Conservation (phyloP, 768 basidiomycete species). For the Leccinum subgranulosum region DNA sequence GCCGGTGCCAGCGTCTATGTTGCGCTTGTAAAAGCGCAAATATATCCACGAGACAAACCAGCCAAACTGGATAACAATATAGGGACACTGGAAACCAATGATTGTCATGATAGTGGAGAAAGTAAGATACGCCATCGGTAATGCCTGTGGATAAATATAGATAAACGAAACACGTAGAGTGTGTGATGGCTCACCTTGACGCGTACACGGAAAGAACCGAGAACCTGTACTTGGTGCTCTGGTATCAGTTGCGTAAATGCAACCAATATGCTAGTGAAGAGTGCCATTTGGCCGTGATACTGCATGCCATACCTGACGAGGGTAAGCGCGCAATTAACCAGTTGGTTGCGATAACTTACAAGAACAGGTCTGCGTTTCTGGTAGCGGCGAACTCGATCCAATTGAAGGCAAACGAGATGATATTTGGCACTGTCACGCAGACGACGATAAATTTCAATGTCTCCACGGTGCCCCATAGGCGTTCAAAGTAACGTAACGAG, state of each 20-base stretch:
- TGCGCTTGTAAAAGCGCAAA: constrained; percentile 95
- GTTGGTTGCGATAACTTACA: constrained; percentile 49
- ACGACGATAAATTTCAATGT: constrained; percentile 82
- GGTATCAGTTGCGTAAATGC: constrained; percentile 98
- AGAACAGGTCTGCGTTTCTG: constrained; percentile 68
- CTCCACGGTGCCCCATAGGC: constrained; percentile 90
- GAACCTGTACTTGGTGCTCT: constrained; percentile 93
- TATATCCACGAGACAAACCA: constrained; percentile 97
- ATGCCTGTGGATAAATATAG: constrained; percentile 46
- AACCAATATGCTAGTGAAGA: constrained; percentile 86
- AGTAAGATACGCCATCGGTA: constrained; percentile 94
- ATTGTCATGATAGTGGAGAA: constrained; percentile 84
- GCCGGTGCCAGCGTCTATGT: constrained; percentile 61
- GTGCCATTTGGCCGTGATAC: constrained; percentile 90
- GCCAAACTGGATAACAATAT: constrained; percentile 96
- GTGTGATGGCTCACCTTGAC: constrained; percentile 67
- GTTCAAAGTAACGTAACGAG: constrained; percentile 85
- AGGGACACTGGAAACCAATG: constrained; percentile 84
- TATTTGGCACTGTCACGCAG: constrained; percentile 75
- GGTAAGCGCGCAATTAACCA: constrained; percentile 10
- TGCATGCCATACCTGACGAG: constrained; percentile 72
- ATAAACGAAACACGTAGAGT: not conserved
- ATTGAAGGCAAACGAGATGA: constrained; percentile 84
- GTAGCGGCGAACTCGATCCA: constrained; percentile 80
- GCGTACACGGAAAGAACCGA: constrained; percentile 78